Conservation (phyloP, 2,329 filamentous ascomycete genomes). For the Beauveria sp. region DNA sequence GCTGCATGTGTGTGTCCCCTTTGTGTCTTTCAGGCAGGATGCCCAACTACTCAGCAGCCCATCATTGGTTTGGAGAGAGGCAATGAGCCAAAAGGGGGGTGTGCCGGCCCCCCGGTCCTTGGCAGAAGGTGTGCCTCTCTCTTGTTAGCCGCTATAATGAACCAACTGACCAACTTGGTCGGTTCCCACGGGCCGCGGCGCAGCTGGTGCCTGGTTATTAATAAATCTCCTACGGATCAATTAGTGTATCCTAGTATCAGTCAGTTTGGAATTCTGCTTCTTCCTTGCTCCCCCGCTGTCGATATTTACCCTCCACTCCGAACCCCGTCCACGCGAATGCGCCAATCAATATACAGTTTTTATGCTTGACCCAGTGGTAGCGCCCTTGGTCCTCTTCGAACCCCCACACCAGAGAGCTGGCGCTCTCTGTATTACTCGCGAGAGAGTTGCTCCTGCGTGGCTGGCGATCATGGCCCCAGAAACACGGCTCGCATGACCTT, state of each 20-base stretch:
- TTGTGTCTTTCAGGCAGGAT: not conserved
- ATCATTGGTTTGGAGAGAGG: not conserved
- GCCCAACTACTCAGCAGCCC: not conserved
- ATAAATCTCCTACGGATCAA: too few species aligned
- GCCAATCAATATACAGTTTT: not conserved
- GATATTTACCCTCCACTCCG: not conserved
- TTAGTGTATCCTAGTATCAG: too few species aligned
- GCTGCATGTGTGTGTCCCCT: not conserved
- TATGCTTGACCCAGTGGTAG: not conserved
- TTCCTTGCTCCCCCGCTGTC: not conserved
- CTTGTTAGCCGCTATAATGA: not conserved
- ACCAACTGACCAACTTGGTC: not conserved
- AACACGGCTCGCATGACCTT: too few species aligned
- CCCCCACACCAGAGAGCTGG: too few species aligned
- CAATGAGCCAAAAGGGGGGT: not conserved
- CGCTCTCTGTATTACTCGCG: too few species aligned
- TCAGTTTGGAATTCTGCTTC: too few species aligned
- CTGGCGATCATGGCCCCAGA: too few species aligned
- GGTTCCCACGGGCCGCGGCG: not conserved
- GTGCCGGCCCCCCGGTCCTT: not conserved
- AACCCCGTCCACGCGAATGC: not conserved
- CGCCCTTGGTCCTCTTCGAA: too few species aligned
- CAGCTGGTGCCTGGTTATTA: not conserved
- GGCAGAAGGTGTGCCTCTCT: not conserved
- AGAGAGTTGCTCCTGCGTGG: too few species aligned